Percentiles rank a stretch among this genome's conserved stretches.
Conservation (phyloP, 2,329 filamentous ascomycete species). For the Arachnomyces sp. region DNA sequence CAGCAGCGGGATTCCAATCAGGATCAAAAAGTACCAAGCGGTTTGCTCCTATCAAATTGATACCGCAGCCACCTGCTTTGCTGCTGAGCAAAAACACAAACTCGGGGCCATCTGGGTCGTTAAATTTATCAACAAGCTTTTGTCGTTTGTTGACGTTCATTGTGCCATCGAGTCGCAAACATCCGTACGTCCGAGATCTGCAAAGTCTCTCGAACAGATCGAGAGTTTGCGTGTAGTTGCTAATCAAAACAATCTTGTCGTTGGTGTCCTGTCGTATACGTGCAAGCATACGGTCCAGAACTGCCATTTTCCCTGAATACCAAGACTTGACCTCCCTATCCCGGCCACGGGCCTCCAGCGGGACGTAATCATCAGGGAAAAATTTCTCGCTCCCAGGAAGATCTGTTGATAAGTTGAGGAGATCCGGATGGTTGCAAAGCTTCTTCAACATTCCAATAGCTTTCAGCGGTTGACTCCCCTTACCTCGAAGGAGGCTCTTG, state of each 20-base stretch:
- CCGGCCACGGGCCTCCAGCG: conserved; percentile 76
- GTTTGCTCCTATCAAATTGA: conserved; percentile 92
- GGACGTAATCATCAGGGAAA: conserved; percentile 80
- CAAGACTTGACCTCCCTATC: conserved; percentile 88
- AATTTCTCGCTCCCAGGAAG: conserved; percentile 75
- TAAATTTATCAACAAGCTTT: conserved; percentile 96
- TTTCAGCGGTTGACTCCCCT: conserved; percentile 91
- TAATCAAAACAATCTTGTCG: conserved; percentile 98
- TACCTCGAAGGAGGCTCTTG: conserved; percentile 80
- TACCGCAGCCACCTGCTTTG: conserved; percentile 91
- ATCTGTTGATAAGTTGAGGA: conserved; percentile 74
- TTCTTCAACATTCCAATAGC: conserved; percentile 97
- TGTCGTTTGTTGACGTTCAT: conserved; percentile 98
- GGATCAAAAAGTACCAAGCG: conserved; percentile 93
- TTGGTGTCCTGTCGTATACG: conserved; percentile 93
- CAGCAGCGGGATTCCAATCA: conserved; percentile 95
- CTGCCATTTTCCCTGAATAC: conserved; percentile 98
- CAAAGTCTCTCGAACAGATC: conserved; percentile 91
- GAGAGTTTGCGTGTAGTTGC: conserved; percentile 93
- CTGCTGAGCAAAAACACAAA: conserved; percentile 95
- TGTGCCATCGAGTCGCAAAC: conserved; percentile 81
- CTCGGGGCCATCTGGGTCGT: conserved; percentile 79
- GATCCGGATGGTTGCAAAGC: conserved; percentile 93
- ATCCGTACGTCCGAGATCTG: conserved; percentile 74
- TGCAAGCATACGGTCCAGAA: conserved; percentile 95